Conservation (phyloP, 202 grass and related monocot species). For the Miscanthus sacchariflorus region DNA sequence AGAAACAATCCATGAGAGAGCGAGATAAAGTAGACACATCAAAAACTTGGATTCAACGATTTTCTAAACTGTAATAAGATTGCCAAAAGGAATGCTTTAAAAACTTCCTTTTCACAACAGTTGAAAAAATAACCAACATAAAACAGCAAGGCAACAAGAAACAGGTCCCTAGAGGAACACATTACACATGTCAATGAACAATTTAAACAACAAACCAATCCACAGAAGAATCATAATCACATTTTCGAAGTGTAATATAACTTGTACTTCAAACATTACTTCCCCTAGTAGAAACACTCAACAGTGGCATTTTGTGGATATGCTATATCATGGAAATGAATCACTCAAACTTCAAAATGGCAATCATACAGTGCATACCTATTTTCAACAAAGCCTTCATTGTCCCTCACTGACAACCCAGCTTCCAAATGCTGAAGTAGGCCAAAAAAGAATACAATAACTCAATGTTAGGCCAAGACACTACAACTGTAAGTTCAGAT, state of each 20-base stretch:
- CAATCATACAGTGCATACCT: conserved; percentile 52
- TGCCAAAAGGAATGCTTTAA: background rate
- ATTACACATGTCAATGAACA: background rate
- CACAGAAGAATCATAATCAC: conserved; percentile 27
- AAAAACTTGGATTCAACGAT: background rate
- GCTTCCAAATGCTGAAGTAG: conserved; percentile 84
- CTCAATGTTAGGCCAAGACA: conserved; percentile 17
- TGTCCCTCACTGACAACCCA: conserved; percentile 75
- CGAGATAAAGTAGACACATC: conserved; percentile 7
- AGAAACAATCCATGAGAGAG: background rate
- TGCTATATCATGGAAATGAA: background rate
- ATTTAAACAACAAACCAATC: conserved; percentile 22
- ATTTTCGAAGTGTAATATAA: background rate
- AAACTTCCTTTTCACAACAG: background rate
- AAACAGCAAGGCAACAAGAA: background rate
- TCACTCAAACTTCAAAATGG: conserved; percentile 27
- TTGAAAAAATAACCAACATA: background rate
- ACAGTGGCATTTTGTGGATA: background rate
- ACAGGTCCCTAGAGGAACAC: background rate
- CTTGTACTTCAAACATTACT: background rate
- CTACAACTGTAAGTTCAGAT: background rate
- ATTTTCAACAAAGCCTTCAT: conserved; percentile 82
- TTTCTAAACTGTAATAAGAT: background rate
- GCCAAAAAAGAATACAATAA: conserved; percentile 24
- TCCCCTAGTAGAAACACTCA: conserved; percentile 2